Evolutionary conservation across 306 rosid genomes (phyloP), one percentile per base, ranked within the genome.

Genomic region (Fragaria ananassa): DNA sequence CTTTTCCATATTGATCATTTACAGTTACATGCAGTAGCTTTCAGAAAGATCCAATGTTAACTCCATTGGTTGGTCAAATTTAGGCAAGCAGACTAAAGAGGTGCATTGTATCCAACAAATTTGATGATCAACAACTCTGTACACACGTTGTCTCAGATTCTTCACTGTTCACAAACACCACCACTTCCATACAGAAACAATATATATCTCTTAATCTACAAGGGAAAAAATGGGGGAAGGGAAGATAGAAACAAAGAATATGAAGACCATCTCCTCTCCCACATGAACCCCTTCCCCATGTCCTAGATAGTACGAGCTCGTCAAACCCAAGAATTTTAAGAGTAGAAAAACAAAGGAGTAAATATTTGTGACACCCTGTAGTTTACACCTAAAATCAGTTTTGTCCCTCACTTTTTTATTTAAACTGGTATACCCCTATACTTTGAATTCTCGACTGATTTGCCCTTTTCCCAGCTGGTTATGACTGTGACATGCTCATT

Each of bases 171-270:
- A 81, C 86, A 81, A 79, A 70, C 68, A 81, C 78, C 77, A 83
- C 81, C 81, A 86, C 75, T 82, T 80, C 67, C 81, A 80, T 87
- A 87, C 90, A 84, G 80, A 89, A 80, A 82, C 81, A 80, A 84
- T 81, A 78, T 60, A 80, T 46, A 83, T 51, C 82, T 84, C 88
- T 80, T 81, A 87, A 82, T 84, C 89, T 81, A 82, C 83, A 86
- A 82, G 68, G 39, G 72, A 61, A 72, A 63, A 44, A 56, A 46
- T 46, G 19, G 56, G 44, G 13, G 44, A 1, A 19, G 51, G 71
- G 45, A 76, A 60, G 63, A 69, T 61, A 76, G 70, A 10, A 37
- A 21, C 58, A 18, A 15, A 4, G 62, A 68, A 71, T 62, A 72
- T 34, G 18, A 74, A 64, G 79, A 72, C 74, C 71, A 75, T 72